Evolutionary conservation across 805 yeast genomes (phyloP).

Genomic region (Schwanniomyces yamadae): DNA sequence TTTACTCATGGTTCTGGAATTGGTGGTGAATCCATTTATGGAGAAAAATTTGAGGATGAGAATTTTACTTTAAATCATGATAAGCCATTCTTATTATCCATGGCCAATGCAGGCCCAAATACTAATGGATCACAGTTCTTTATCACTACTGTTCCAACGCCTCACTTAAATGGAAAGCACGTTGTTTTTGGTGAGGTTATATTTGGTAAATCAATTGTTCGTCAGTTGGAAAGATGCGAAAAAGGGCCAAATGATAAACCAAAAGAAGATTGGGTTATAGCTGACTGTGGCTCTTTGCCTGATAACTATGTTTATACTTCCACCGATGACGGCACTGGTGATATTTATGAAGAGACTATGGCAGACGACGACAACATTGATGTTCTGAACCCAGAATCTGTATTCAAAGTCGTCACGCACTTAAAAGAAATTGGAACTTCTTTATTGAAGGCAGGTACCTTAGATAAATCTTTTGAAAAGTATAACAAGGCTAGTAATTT

Average conservation of each 20-base stretch:
- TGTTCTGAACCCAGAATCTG: slow-evolving; percentile 58
- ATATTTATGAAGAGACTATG: slow-evolving; percentile 70
- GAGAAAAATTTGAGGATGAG: slow-evolving; percentile 80
- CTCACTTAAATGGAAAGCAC: slow-evolving; percentile 93
- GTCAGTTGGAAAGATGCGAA: slow-evolving; percentile 69
- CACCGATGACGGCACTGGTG: slow-evolving; percentile 80
- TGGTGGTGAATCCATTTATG: slow-evolving; percentile 47
- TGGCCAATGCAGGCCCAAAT: slow-evolving; percentile 96
- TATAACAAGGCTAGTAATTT: slow-evolving; percentile 72
- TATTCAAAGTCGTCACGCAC: slow-evolving; percentile 59
- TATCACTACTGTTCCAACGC: slow-evolving; percentile 88
- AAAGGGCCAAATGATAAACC: slow-evolving; percentile 76
- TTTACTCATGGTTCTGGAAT: slow-evolving; percentile 43
- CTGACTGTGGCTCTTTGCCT: slow-evolving; percentile 76
- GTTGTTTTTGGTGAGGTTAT: slow-evolving; percentile 93
- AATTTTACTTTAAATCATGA: slow-evolving; percentile 75
- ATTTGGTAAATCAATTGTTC: slow-evolving; percentile 74
- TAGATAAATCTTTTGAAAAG: slow-evolving; percentile 57
- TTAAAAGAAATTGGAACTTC: slow-evolving; percentile 79
- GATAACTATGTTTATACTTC: slow-evolving; percentile 53
- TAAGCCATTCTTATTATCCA: slow-evolving; percentile 82
- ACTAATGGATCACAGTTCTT: slow-evolving; percentile 97
- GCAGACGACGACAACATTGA: slow-evolving; percentile 73
- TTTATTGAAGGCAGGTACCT: slow-evolving; percentile 65
- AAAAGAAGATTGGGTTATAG: slow-evolving; percentile 61